phyloP scores from a whole-genome alignment of 139 green algal species.

The Chlorella sorokiniana region DNA sequence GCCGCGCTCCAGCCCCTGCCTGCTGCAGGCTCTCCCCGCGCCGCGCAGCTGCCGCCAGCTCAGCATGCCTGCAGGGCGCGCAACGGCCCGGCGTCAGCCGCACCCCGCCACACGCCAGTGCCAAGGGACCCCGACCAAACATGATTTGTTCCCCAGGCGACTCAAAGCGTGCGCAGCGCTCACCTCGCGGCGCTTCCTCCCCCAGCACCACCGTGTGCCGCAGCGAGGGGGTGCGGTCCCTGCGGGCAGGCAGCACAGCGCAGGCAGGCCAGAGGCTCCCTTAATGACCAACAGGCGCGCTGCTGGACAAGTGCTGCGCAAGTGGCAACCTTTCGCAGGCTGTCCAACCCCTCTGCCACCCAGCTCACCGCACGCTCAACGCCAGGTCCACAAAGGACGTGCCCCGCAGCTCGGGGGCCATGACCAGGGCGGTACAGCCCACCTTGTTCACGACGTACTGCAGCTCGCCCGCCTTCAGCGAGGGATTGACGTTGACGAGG shows the following conservation, averaged over 20 bases:
- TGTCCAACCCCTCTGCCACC: not conserved
- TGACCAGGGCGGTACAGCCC: conserved; percentile 11
- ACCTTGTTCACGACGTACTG: not conserved
- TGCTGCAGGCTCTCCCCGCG: not conserved
- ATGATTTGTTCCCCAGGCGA: not conserved
- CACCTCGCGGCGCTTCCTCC: not conserved
- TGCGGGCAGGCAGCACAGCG: not conserved
- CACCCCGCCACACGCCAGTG: not conserved
- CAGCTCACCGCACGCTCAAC: conserved; percentile 8
- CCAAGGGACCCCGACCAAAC: not conserved
- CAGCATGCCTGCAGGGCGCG: not conserved
- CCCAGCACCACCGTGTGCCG: conserved; percentile 34
- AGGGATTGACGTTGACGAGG: conserved; percentile 38
- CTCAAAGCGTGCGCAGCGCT: not conserved
- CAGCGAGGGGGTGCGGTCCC: not conserved
- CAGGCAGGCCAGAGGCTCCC: not conserved
- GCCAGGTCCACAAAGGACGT: conserved; percentile 12
- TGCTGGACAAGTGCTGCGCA: too few relatives aligned
- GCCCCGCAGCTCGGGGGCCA: conserved; percentile 23
- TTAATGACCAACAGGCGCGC: not conserved
- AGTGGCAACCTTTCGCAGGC: not conserved
- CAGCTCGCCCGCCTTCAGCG: conserved; percentile 14
- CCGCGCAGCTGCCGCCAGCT: conserved; percentile 20
- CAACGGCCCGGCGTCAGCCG: not conserved
- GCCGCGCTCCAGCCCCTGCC: not conserved